Percentiles rank a stretch among this genome's conserved stretches.
phyloP scores from a whole-genome alignment of 2,329 filamentous ascomycete species.

The Colletotrichum sp. region DNA sequence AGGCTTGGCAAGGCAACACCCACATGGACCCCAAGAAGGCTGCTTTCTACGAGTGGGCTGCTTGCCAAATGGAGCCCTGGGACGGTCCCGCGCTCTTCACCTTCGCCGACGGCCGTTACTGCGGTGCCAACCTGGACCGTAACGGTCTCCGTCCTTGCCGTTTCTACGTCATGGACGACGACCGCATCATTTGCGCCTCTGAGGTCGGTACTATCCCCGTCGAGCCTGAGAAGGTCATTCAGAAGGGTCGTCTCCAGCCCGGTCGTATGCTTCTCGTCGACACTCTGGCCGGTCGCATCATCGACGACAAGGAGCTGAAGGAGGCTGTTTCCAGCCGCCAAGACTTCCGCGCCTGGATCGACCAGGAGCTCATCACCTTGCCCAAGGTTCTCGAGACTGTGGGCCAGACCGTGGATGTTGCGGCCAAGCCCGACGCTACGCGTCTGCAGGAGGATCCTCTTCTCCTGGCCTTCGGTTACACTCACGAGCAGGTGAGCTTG shows the following conservation, averaged over 20 bases:
- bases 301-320: slow-evolving; percentile 93
- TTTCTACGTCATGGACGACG: slow-evolving; percentile 96
- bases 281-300: slow-evolving; percentile 86
- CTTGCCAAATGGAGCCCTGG: slow-evolving; percentile 99
- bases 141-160: slow-evolving; percentile 95
- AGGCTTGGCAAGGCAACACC: slow-evolving; percentile 95
- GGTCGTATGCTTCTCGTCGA: slow-evolving; percentile 97
- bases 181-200: slow-evolving; percentile 95
- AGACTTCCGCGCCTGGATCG: slow-evolving; percentile 88
- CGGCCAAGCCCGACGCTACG: slow-evolving; percentile 69
- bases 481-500: slow-evolving; percentile 92
- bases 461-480: slow-evolving; percentile 89
- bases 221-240: slow-evolving; percentile 86
- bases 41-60: slow-evolving; percentile 98
- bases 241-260: slow-evolving; percentile 92
- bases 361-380: slow-evolving; percentile 83
- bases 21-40: slow-evolving; percentile 94
- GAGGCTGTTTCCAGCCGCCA: slow-evolving; percentile 83
- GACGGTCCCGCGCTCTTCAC: slow-evolving; percentile 96
- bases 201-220: slow-evolving; percentile 94
- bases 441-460: slow-evolving; percentile 84
- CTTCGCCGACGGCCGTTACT: slow-evolving; percentile 95
- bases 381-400: slow-evolving; percentile 73
- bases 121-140: slow-evolving; percentile 94
- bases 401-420: slow-evolving; percentile 64